Conservation (phyloP, 192 early-diverging fungal genomes). For the Umbelopsis isabellina region DNA sequence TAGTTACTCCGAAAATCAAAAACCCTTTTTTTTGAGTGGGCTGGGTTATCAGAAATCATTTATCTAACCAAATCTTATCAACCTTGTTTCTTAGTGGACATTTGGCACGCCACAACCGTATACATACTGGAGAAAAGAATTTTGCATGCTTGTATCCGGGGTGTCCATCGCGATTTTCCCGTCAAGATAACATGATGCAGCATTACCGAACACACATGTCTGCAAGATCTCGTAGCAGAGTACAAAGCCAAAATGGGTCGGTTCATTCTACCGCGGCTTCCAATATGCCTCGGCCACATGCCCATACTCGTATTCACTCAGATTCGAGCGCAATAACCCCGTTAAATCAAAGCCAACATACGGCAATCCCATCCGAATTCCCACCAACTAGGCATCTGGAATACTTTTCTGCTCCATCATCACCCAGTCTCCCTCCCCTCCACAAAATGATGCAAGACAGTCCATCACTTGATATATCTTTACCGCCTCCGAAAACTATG, state of each 20-base stretch:
- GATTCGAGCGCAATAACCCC: constrained; percentile 19
- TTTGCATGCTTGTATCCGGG: constrained; percentile 68
- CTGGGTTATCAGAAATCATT: constrained; percentile 4
- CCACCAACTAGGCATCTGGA: neutral
- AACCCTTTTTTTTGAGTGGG: constrained; percentile 3
- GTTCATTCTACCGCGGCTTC: constrained; percentile 18
- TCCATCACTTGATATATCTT: constrained; percentile 8
- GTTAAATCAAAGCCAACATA: constrained; percentile 15
- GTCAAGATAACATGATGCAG: constrained; percentile 89
- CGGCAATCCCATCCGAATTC: constrained; percentile 14
- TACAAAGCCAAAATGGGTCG: constrained; percentile 20
- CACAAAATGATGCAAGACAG: constrained; percentile 10
- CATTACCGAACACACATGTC: constrained; percentile 82
- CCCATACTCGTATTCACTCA: constrained; percentile 21
- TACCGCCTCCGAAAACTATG: constrained; percentile 16
- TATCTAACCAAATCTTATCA: constrained; percentile 14
- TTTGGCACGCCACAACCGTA: constrained; percentile 77
- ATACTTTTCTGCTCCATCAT: constrained; percentile 20
- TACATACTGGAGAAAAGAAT: constrained; percentile 83
- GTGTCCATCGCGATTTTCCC: constrained; percentile 74
- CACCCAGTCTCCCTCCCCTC: constrained; percentile 7
- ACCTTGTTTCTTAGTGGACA: constrained; percentile 61
- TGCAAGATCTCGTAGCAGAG: constrained; percentile 57
- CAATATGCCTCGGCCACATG: constrained; percentile 21
- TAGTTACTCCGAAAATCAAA: neutral